Evolutionary conservation across 164 flowering plant genomes (phyloP), one percentile per base, ranked within the genome.

Genomic region (Cinnamomum chago): DNA sequence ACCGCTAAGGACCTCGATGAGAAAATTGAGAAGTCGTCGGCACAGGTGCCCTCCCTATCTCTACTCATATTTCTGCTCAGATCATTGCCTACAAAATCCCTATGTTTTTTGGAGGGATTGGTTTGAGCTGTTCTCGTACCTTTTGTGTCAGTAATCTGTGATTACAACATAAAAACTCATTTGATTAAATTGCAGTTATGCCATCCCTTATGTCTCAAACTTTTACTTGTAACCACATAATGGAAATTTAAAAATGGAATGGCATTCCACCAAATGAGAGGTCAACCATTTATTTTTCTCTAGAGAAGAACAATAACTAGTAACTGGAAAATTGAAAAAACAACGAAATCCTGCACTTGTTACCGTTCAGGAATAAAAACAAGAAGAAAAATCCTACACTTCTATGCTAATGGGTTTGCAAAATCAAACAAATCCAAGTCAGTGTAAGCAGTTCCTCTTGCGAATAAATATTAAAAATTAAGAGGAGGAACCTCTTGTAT

Each of bases 91-190:
- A 80, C 88, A 73, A 40, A 73, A 28, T 88, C 89, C 76, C 84
- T 83, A 65, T 67, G 83, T 85, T 84, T 90, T 83, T 83, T 90
- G 35, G 82, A 67, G 3, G 86, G 84, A 72, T 85, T 81, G 13
- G 95, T 83, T 72, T 89, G 94, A 80, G 85, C 82, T 12, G 82
- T 80, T 86, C 82, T 88, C 78, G 85, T 87, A 15, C 89, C 89
- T 81, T 84, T 93, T 58, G 69, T 55, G 50, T 87, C 95, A 82
- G 55, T 30, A 28, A 79, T 47, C 92, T 91, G 85, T 68, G 83
- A 60, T 2, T 20, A 5, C 70, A 65, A 65, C 67, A 47, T 20
- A 35, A 17, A 17, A 68, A 40, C 0, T 23, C 58, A 23, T 68
- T 68, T 40, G 20, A 18, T 47, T 47, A 68, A 14, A 6, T 13